Conservation (phyloP, 192 early-diverging fungal genomes). For the Podila minutissima region DNA sequence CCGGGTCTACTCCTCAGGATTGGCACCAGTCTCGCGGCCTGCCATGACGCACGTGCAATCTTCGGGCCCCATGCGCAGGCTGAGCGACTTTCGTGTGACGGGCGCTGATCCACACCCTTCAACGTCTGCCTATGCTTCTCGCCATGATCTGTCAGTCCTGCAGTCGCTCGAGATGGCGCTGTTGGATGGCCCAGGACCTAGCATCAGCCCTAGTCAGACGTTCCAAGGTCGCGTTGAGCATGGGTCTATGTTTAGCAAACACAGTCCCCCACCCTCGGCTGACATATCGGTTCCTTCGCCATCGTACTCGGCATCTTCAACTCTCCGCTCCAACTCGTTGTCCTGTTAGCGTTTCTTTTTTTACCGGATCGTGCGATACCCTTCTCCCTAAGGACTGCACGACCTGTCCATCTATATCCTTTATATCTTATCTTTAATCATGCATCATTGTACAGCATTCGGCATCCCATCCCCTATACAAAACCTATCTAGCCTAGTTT, state of each 20-base stretch:
- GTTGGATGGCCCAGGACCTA: background rate
- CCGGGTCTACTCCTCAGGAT: conserved; percentile 9
- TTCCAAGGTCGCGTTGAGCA: background rate
- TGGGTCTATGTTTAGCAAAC: conserved; percentile 1
- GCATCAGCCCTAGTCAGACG: background rate
- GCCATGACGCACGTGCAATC: conserved; percentile 21
- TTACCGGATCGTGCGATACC: background rate
- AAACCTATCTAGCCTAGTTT: background rate
- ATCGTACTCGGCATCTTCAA: background rate
- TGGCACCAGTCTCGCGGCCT: conserved; percentile 8
- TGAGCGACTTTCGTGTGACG: conserved; percentile 12
- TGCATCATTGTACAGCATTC: too few relatives aligned
- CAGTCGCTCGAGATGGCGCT: conserved; percentile 1
- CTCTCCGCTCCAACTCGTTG: background rate
- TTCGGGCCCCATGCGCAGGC: conserved; percentile 10
- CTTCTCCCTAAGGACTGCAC: background rate
- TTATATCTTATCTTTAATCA: background rate
- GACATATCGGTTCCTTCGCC: background rate
- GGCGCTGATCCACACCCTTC: background rate
- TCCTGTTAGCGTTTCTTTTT: background rate
- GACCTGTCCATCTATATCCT: background rate
- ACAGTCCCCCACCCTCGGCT: background rate
- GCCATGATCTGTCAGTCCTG: background rate
- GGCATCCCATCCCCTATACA: too few relatives aligned
- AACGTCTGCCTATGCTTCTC: background rate